phyloP scores from a whole-genome alignment of 139 green algal genomes.

The Auxenochlorella protothecoides region DNA sequence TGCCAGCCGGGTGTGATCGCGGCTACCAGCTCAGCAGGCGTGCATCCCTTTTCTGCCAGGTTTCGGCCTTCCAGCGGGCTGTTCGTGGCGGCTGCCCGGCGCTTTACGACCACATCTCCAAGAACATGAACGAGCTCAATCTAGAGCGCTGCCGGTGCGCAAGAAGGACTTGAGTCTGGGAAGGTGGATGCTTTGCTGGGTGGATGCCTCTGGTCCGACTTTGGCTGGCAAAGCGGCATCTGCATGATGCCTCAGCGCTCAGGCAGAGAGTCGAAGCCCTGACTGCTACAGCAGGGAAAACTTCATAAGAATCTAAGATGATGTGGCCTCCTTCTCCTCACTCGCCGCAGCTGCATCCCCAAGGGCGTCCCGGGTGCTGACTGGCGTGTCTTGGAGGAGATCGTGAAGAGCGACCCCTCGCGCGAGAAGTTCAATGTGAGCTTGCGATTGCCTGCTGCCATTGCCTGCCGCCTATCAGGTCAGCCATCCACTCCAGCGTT shows the following conservation, averaged over 20 bases:
- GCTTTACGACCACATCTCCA: slow-evolving; percentile 86
- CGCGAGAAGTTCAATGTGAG: slow-evolving; percentile 55
- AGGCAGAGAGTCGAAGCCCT: too few species aligned
- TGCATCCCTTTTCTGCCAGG: background rate
- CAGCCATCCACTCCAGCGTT: too few species aligned
- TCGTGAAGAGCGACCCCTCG: slow-evolving; percentile 56
- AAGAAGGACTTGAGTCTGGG: too few species aligned
- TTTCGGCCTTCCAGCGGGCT: slow-evolving; percentile 42
- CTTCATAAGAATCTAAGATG: too few species aligned
- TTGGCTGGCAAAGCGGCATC: too few species aligned
- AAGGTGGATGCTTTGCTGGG: too few species aligned
- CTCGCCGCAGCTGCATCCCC: slow-evolving; percentile 67
- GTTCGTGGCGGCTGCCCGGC: slow-evolving; percentile 45
- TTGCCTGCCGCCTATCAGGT: background rate
- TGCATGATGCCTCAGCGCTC: too few species aligned
- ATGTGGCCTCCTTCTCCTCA: background rate
- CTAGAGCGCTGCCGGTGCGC: slow-evolving; percentile 68
- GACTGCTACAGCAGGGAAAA: too few species aligned
- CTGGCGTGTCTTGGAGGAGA: slow-evolving; percentile 79
- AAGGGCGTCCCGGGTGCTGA: slow-evolving; percentile 82
- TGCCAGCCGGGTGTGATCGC: too few species aligned
- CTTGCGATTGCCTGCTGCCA: slow-evolving; percentile 5
- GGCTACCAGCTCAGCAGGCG: too few species aligned
- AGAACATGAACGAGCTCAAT: slow-evolving; percentile 96
- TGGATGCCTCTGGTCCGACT: too few species aligned